Base-by-base conservation (phyloP, 2,329 filamentous ascomycete species). In the Lasiodiplodia theobromae region DNA sequence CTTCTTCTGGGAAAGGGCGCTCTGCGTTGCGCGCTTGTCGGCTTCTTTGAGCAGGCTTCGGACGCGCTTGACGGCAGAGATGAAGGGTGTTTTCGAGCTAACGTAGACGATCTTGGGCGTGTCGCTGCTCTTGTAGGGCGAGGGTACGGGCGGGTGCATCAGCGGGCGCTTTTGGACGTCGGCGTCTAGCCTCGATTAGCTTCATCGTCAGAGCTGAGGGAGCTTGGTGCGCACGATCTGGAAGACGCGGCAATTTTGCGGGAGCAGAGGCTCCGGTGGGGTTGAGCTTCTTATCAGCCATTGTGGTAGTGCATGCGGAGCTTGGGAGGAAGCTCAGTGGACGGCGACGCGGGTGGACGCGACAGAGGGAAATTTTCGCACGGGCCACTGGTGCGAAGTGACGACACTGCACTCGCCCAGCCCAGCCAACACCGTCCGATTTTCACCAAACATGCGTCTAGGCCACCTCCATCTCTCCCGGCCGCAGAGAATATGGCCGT, bases 31-130 rank as follows among this genome's bases (percentile, higher is more conserved):
- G 28, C 86, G 83, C 66, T 86, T 86, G 2, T 86, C 81, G 4
- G 86, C 84, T 47, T 85, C 82, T 54, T 86, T 82, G 4, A 94
- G 87, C 1, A 89, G 85, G 69, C 88, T 88, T 70, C 88, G 86
- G 16, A 89, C 86, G 63, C 91, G 89, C 73, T 88, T 88, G 14
- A 92, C 85, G 4, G 87, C 83, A 12, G 90, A 87, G 78, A 92
- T 87, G 82, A 92, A 92, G 7, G 89, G 88, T 0, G 90, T 89
- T 47, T 83, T 83, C 51, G 86, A 80, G 47, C 87, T 88, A 68
- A 94, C 83, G 81, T 93, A 92, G 77, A 94, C 83, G 70, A 86
- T 77, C 77, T 89, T 89, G 12, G 82, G 84, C 5, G 80, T 75
- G 1, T 74, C 72, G 56, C 84, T 71, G 66, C 82, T 82, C 21